Conservation (phyloP, 2,329 filamentous ascomycete genomes). For the Aspergillus sp. region DNA sequence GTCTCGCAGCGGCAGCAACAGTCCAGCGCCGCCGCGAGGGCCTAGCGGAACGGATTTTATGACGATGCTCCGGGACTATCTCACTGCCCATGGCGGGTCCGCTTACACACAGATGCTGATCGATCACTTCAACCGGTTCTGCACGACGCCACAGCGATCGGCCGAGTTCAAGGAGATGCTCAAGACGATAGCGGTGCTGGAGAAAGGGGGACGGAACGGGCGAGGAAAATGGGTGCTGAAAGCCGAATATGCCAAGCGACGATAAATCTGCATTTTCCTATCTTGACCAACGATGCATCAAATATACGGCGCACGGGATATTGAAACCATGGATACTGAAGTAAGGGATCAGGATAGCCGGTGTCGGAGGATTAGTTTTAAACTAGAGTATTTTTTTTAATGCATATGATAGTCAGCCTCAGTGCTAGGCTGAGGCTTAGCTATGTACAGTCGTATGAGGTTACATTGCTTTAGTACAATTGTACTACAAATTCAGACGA, state of each 20-base stretch:
- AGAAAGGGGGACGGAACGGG: constrained; percentile 47
- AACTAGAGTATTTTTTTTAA: no score
- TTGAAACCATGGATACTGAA: no score
- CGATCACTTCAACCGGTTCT: constrained; percentile 82
- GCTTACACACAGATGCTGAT: constrained; percentile 81
- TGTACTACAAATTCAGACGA: no score
- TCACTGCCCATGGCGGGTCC: constrained; percentile 70
- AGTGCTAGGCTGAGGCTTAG: no score
- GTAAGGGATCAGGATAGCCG: no score
- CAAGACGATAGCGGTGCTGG: constrained; percentile 68
- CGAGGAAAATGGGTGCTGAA: constrained; percentile 56
- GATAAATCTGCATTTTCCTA: background rate
- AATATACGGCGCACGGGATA: no score
- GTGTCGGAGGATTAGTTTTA: background rate
- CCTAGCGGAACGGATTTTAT: constrained; percentile 59
- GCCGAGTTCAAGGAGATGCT: constrained; percentile 79
- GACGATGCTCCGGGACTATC: constrained; percentile 71
- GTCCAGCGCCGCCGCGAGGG: constrained; percentile 42
- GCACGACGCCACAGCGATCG: constrained; percentile 62
- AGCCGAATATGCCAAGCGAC: constrained; percentile 45
- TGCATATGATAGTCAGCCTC: no score
- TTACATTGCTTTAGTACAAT: no score
- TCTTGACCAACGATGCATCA: background rate
- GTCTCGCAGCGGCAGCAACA: constrained; percentile 19
- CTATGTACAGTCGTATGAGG: no score